Evolutionary conservation across 202 grass and related monocot genomes (phyloP), one percentile per base, ranked within the genome.

Genomic region (Elaeis oleifera): DNA sequence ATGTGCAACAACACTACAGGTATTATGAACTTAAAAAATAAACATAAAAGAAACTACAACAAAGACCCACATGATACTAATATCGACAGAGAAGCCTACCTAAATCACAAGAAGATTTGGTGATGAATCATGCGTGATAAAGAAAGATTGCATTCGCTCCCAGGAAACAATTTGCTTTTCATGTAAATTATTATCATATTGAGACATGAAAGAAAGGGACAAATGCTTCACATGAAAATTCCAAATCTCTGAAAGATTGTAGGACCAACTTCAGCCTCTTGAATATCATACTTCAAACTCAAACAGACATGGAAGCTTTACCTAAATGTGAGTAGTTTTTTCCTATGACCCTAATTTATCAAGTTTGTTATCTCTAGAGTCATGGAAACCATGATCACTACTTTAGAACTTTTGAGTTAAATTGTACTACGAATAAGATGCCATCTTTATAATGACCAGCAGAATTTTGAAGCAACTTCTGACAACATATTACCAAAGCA

Each of bases 41-140:
- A 21, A 22, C 53, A 55, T 18, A 1, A 55, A 20, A 20, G 21
- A 55, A 8, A 55, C 5, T 21, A 21, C n/a, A 55, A 55, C 21
- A 55, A 20, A 55, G 9, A 21, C n/a, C 9, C 6, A 55, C 53
- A 55, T 7, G 17, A 11, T 20, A 3, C n/a, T 0, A 55, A 55
- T 20, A 18, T 23, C 5, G 18, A 55, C 4, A 11, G 18, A 20
- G 53, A 18, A 55, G 18, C n/a, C 7, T 39, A 11, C 6, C 53
- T 20, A 55, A 18, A 20, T 55, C 18, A 55, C 53, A 55, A 8
- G 53, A 55, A 55, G 53, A 55, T 55, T 55, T 55, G 53, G 21
- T 55, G 18, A 20, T 20, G 53, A 55, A 20, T 9, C 17, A 21
- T 18, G 17, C 11, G 6, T 55, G 0, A 19, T 55, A 55, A 55